phyloP scores from a whole-genome alignment of 2,329 filamentous ascomycete genomes.

The Alternaria longipes region DNA sequence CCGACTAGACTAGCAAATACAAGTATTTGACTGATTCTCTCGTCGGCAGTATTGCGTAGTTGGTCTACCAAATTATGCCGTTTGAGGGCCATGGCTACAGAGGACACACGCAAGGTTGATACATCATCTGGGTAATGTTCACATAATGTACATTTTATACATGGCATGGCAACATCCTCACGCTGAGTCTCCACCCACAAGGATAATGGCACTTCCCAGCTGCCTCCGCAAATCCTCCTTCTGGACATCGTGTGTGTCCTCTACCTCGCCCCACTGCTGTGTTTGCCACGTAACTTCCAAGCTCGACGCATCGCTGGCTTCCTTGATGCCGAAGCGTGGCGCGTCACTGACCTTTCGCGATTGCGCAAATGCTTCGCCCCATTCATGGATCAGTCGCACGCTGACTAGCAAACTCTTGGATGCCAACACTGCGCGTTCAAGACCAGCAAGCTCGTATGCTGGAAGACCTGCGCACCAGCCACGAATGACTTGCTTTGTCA shows the following conservation, averaged over 20 bases:
- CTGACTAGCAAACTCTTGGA: constrained; percentile 87
- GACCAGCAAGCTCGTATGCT: constrained; percentile 82
- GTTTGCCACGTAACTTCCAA: constrained; percentile 93
- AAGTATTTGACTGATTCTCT: neutral
- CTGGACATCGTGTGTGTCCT: constrained; percentile 97
- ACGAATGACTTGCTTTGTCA: constrained; percentile 78
- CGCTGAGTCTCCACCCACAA: constrained; percentile 65
- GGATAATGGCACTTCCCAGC: constrained; percentile 83
- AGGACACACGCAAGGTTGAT: neutral
- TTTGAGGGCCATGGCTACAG: neutral
- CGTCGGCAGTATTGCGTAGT: neutral
- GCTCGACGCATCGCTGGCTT: constrained; percentile 79
- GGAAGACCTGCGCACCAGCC: constrained; percentile 79
- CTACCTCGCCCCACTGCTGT: constrained; percentile 91
- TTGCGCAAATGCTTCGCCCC: constrained; percentile 77
- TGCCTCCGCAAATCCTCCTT: constrained; percentile 89
- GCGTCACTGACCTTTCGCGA: constrained; percentile 54
- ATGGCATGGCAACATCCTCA: constrained; percentile 6
- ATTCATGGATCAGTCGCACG: constrained; percentile 80
- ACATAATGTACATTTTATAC: constrained; percentile 3
- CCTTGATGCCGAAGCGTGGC: constrained; percentile 76
- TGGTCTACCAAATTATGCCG: neutral
- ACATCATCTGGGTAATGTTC: neutral
- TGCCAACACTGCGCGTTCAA: constrained; percentile 84
- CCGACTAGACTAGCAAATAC: neutral